These are phyloP conservation scores for Gracilaria domingensis DNA, from an alignment of 23 red algal genomes.

Conservation along the genomic window DNA sequence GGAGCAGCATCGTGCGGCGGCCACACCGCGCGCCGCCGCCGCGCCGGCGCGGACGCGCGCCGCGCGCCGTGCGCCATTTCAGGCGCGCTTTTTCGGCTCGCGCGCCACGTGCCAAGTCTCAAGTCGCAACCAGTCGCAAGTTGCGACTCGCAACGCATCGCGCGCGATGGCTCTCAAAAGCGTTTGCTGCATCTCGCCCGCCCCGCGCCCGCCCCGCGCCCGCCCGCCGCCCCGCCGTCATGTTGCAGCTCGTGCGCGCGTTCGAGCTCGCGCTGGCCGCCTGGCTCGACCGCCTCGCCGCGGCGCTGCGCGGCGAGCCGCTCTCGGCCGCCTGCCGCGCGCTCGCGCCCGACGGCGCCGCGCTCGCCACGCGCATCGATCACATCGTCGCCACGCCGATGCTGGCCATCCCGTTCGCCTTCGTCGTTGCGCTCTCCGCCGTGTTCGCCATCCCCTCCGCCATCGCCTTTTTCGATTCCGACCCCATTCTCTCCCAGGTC, in stretches of 20 bases:
- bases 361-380: neutral
- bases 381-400: neutral
- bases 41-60: too few species aligned
- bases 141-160: too few species aligned
- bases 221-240: neutral
- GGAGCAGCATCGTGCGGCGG: too few species aligned
- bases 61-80: too few species aligned
- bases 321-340: neutral
- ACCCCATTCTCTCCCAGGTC: conserved; percentile 33
- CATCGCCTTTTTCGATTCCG: conserved; percentile 23
- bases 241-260: neutral
- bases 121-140: too few species aligned
- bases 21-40: too few species aligned
- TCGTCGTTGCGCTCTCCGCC: conserved; percentile 7
- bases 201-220: too few species aligned
- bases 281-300: neutral
- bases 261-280: neutral
- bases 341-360: neutral
- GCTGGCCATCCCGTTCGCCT: conserved; percentile 27
- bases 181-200: too few species aligned
- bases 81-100: too few species aligned
- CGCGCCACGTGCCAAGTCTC: too few species aligned
- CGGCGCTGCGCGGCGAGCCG: neutral
- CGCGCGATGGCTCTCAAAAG: too few species aligned
- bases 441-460: neutral